Percentiles rank a stretch among this genome's conserved stretches.
Conservation (phyloP, 2,329 filamentous ascomycete species). For the Penicillium sp. region DNA sequence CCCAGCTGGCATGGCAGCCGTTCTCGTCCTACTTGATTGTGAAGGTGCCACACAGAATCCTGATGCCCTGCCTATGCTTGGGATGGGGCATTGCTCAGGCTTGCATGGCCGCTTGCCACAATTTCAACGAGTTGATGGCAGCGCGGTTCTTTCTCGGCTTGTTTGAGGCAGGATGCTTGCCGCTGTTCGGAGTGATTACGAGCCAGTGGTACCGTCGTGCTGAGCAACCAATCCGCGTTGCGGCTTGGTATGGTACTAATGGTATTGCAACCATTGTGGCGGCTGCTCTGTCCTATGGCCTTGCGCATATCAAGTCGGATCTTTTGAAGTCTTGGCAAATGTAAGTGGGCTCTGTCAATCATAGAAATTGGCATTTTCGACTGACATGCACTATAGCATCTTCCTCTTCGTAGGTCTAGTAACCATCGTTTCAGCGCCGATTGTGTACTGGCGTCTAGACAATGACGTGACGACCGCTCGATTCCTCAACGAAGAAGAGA, state of each 20-base stretch:
- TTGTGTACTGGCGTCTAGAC: constrained; percentile 64
- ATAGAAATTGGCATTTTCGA: neutral
- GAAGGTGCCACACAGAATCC: constrained; percentile 61
- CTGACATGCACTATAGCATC: constrained; percentile 42
- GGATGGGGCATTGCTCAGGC: constrained; percentile 56
- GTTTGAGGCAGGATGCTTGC: constrained; percentile 56
- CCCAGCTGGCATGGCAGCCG: constrained; percentile 64
- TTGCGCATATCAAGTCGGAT: constrained; percentile 57
- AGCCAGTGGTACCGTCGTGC: constrained; percentile 53
- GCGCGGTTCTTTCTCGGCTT: constrained; percentile 58
- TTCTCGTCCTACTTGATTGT: constrained; percentile 64
- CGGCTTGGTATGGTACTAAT: constrained; percentile 69
- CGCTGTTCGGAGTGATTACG: constrained; percentile 51
- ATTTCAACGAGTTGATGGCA: constrained; percentile 51
- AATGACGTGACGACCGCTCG: constrained; percentile 58
- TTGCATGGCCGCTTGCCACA: constrained; percentile 53
- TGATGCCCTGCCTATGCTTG: constrained; percentile 57
- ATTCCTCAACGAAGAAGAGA: constrained; percentile 54
- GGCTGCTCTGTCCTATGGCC: constrained; percentile 59
- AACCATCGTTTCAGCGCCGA: constrained; percentile 60
- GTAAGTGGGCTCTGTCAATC: constrained; percentile 29
- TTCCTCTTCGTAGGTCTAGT: constrained; percentile 66
- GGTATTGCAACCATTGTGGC: constrained; percentile 62
- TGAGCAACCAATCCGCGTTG: constrained; percentile 66
- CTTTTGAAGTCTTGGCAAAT: constrained; percentile 57